Base-by-base conservation (phyloP, 2,329 filamentous ascomycete genomes). In the Arachnopeziza araneosa region DNA sequence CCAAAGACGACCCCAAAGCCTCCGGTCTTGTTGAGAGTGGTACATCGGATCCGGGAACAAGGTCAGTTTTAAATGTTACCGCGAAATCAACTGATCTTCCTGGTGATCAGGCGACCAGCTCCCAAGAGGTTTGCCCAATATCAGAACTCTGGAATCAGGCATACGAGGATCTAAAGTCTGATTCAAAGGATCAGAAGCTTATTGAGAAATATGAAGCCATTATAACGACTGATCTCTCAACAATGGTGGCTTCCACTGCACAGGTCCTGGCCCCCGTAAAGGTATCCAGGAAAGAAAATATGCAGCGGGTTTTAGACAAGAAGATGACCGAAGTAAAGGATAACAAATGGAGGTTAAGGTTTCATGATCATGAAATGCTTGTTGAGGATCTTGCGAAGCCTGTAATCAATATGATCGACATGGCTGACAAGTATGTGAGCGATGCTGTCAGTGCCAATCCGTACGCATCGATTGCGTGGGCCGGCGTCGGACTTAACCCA, bases 381-480 rank as follows among this genome's bases (percentile, higher is more conserved):
- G 59, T 65, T 10, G 60, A 56, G 50, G 61, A 65, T 44, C n/a
- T 66, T 32, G 58, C 58, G 8, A 12, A 60, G 48, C 60, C 64
- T 1, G 60, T 66, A 17, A 49, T 66, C 32, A 57, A 57, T 10
- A 56, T 63, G 12, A 57, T 67, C 50, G 44, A 56, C 7, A 60
- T 50, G 59, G 64, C 60, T 17, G 57, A 67, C 26, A 24, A 59
- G 9, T 67, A 64, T 54, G 60, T 67, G 44, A 19, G n/a, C 3
- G 30, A 48, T 26, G 61, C 63, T 9, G 6, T 60, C 9, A 60
- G 49, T 30, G 49, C 57, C 2, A 64, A 62, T 48, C 60, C 61
- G 14, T 64, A 60, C 48, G 56, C 61, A 9, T 62, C 64, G 5
- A 55, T 65, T 26, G 64, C 63, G 9, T 66, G 64, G 63, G 51